Percentiles rank a stretch among this genome's conserved stretches.
Conservation (phyloP, 73 alveolate genomes). For the Tetrahymena borealis region DNA sequence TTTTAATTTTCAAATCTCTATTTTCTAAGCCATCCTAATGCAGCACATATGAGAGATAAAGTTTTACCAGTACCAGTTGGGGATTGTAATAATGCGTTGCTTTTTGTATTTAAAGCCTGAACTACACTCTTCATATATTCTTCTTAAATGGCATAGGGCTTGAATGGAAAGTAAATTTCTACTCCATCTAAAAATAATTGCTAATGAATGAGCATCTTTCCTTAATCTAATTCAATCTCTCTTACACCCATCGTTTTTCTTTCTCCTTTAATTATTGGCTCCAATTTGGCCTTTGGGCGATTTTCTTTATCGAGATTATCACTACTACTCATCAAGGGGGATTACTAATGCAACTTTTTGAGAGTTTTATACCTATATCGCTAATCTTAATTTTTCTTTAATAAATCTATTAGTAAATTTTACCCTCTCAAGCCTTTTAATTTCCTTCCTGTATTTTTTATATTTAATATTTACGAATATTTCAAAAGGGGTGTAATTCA, state of each 20-base stretch:
- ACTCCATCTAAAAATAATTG: not conserved
- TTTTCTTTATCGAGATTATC: not conserved
- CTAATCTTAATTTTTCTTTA: not conserved
- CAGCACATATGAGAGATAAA: slow-evolving; percentile 56
- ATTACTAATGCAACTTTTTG: not conserved
- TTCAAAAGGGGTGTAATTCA: not conserved
- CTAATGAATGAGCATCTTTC: not conserved
- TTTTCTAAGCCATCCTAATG: slow-evolving; percentile 56
- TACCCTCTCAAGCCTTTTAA: not conserved
- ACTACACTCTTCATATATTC: slow-evolving; percentile 69
- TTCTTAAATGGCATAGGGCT: slow-evolving; percentile 67
- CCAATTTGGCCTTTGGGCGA: not conserved
- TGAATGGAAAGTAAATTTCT: slow-evolving; percentile 62
- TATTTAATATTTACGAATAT: not conserved
- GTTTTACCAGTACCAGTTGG: slow-evolving; percentile 93
- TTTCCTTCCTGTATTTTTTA: not conserved
- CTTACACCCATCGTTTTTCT: not conserved
- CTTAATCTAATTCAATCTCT: not conserved
- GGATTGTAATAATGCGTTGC: slow-evolving; percentile 70
- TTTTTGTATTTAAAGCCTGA: slow-evolving; percentile 49
- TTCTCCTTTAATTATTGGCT: not conserved
- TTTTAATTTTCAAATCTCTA: slow-evolving; percentile 5
- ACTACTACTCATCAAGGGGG: not conserved
- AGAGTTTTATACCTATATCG: not conserved
- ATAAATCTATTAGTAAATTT: not conserved